phyloP scores from a whole-genome alignment of 2,329 filamentous ascomycete species.

The Bipolaris sorokiniana region DNA sequence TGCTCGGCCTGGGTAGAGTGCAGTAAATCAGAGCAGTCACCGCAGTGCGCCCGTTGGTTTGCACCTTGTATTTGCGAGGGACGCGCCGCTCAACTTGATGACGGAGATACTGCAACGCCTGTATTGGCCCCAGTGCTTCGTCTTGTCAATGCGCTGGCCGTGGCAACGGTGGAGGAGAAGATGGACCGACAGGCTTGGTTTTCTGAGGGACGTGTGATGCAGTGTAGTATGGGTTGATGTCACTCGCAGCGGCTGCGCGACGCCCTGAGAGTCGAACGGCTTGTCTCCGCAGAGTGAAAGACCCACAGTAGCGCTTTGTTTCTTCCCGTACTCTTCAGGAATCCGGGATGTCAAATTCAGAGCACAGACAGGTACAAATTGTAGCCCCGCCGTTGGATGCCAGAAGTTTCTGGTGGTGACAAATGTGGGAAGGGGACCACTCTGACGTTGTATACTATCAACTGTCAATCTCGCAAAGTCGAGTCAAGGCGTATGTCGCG shows the following conservation, averaged over 20 bases:
- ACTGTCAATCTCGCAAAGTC: constrained; percentile 43
- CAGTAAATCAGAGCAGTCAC: constrained; percentile 25
- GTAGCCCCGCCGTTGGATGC: constrained; percentile 30
- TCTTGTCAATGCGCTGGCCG: constrained; percentile 20
- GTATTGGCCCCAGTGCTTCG: constrained; percentile 20
- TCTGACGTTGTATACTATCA: constrained; percentile 35
- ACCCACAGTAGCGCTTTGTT: constrained; percentile 44
- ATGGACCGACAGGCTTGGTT: constrained; percentile 18
- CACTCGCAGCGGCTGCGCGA: constrained; percentile 39
- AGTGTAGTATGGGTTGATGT: constrained; percentile 23
- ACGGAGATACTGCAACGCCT: constrained; percentile 21
- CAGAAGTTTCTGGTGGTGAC: constrained; percentile 38
- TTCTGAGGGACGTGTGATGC: constrained; percentile 17
- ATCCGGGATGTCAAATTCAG: constrained; percentile 38
- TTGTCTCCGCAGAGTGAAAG: constrained; percentile 36
- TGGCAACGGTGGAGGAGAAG: constrained; percentile 6
- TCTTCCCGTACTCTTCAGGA: constrained; percentile 48
- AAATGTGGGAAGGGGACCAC: constrained; percentile 37
- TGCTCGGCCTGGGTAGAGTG: constrained; percentile 23
- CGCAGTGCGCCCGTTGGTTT: constrained; percentile 41
- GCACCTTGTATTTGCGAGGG: constrained; percentile 33
- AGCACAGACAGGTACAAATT: constrained; percentile 43
- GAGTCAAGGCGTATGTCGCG: constrained; percentile 36
- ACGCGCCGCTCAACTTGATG: constrained; percentile 20
- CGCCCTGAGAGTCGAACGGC: constrained; percentile 38